A percentile compares a stretch with the other conserved stretches of the same genome.
Evolutionary conservation across 257 asterid species (phyloP).

Genomic region (Solanum bukasovii): DNA sequence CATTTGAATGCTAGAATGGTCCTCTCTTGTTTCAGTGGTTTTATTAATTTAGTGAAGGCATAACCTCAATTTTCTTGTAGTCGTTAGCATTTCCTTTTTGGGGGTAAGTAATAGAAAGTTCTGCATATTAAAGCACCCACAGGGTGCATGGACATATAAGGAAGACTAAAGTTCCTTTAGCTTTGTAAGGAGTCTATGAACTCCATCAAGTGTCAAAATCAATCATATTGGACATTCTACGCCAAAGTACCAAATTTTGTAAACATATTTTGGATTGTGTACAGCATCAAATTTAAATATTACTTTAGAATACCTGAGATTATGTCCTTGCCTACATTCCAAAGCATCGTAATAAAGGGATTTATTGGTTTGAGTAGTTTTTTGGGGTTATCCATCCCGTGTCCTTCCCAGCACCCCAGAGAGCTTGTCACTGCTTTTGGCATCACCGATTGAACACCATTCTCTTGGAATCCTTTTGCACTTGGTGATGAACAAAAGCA

Average conservation of each 20-base stretch:
- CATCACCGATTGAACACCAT: neutral
- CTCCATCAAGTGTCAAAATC: neutral
- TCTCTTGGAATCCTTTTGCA: neutral
- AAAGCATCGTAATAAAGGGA: neutral
- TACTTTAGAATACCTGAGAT: neutral
- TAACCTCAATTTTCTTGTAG: neutral
- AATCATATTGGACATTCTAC: neutral
- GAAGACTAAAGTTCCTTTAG: neutral
- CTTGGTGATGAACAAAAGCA: neutral
- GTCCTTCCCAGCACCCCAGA: neutral
- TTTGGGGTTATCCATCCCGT: neutral
- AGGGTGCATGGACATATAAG: neutral
- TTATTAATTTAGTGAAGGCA: neutral
- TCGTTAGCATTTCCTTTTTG: neutral
- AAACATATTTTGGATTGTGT: neutral
- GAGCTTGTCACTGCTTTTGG: neutral
- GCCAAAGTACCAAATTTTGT: neutral
- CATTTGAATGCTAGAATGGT: neutral
- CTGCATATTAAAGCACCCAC: neutral
- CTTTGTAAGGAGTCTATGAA: neutral
- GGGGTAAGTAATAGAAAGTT: neutral
- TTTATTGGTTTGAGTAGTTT: neutral
- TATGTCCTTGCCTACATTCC: neutral
- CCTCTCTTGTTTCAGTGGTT: neutral
- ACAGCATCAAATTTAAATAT: neutral